phyloP scores from a whole-genome alignment of 1,284 basidiomycete species.

The Trametes versicolor region DNA sequence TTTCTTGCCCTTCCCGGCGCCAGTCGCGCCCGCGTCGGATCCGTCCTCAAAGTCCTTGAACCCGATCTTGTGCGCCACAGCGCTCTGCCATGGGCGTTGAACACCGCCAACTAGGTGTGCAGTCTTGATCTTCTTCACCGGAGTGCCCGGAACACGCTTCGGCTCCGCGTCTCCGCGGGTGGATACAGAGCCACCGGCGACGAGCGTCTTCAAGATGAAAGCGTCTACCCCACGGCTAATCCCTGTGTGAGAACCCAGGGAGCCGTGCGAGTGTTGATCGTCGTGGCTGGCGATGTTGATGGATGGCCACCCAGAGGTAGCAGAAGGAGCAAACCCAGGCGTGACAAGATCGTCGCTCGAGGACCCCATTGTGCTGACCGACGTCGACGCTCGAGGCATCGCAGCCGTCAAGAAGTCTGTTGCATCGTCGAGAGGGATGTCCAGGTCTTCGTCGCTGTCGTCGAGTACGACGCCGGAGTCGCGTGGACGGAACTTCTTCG shows the following conservation, averaged over 20 bases:
- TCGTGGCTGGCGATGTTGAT: slow-evolving; percentile 53
- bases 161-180: slow-evolving; percentile 55
- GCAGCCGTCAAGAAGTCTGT: slow-evolving; percentile 42
- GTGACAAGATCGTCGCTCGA: slow-evolving; percentile 70
- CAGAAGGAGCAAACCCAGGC: slow-evolving; percentile 64
- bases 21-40: slow-evolving; percentile 29
- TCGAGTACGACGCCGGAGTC: slow-evolving; percentile 72
- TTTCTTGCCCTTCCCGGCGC: slow-evolving; percentile 48
- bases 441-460: slow-evolving; percentile 62
- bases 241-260: slow-evolving; percentile 43
- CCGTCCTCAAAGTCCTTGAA: slow-evolving; percentile 58
- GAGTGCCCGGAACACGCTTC: slow-evolving; percentile 80
- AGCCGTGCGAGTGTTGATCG: slow-evolving; percentile 46
- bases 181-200: slow-evolving; percentile 59
- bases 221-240: slow-evolving; percentile 62
- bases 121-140: slow-evolving; percentile 77
- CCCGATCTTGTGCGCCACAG: slow-evolving; percentile 74
- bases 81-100: slow-evolving; percentile 80
- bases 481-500: slow-evolving; percentile 75
- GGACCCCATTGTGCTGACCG: slow-evolving; percentile 67
- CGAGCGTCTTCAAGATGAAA: slow-evolving; percentile 78
- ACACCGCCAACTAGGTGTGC: slow-evolving; percentile 56
- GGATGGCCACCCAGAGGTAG: slow-evolving; percentile 70
- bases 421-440: slow-evolving; percentile 29
- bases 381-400: slow-evolving; percentile 66